Conservation (phyloP, 352 stramenopile genomes). For the Globisporangium splendens region DNA sequence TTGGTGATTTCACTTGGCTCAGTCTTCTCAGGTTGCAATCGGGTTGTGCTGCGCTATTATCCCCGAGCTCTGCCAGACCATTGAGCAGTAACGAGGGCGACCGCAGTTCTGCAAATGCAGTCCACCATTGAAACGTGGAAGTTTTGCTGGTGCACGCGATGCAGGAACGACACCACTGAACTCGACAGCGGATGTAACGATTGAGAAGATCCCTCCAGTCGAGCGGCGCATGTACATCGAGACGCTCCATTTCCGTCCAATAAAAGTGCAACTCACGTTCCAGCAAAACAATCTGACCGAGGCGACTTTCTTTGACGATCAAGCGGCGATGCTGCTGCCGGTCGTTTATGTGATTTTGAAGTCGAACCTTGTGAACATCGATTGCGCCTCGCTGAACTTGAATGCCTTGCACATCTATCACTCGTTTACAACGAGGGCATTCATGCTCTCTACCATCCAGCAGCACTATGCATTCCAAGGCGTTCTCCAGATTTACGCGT, state of each 20-base stretch:
- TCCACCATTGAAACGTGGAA: not conserved
- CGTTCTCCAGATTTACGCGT: conserved; percentile 77
- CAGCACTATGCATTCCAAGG: conserved; percentile 83
- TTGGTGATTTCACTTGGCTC: conserved; percentile 43
- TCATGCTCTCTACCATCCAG: conserved; percentile 70
- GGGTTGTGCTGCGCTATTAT: conserved; percentile 39
- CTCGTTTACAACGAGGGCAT: conserved; percentile 65
- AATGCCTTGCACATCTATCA: conserved; percentile 84
- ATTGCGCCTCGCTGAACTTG: conserved; percentile 72
- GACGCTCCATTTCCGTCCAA: conserved; percentile 73
- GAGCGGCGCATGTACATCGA: conserved; percentile 84
- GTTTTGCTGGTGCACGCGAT: not conserved
- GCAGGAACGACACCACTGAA: not conserved
- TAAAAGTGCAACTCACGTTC: conserved; percentile 79
- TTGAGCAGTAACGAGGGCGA: not conserved
- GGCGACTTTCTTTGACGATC: conserved; percentile 35
- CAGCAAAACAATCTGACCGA: conserved; percentile 56
- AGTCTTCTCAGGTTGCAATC: conserved; percentile 39
- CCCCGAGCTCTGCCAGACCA: conserved; percentile 7
- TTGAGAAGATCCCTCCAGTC: conserved; percentile 22
- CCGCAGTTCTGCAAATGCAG: not conserved
- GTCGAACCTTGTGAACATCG: conserved; percentile 71
- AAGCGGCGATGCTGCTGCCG: conserved; percentile 42
- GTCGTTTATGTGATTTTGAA: conserved; percentile 60
- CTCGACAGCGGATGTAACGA: conserved; percentile 6